phyloP scores from a whole-genome alignment of 23 red algal genomes.

The Gracilaria caudata region DNA sequence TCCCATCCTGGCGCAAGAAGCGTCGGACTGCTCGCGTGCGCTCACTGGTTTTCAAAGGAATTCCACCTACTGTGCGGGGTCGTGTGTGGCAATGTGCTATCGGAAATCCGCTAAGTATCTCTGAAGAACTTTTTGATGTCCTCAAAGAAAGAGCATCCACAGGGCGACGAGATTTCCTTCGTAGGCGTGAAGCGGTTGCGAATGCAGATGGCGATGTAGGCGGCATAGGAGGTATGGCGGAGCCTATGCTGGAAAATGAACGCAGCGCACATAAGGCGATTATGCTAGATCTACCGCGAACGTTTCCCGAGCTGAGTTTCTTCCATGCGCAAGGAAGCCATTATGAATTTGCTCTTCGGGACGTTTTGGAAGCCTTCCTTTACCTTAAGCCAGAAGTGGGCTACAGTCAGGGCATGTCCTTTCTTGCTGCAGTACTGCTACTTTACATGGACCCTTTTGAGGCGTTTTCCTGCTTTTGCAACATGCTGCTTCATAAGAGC shows the following conservation, averaged over 20 bases:
- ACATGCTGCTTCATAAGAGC: conserved; percentile 85
- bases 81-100: conserved; percentile 86
- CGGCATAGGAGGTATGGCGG: conserved; percentile 75
- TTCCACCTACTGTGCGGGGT: conserved; percentile 84
- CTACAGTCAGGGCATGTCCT: conserved; percentile 99
- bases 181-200: conserved; percentile 54
- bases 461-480: conserved; percentile 91
- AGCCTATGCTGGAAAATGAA: conserved; percentile 76
- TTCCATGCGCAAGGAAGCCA: conserved; percentile 89
- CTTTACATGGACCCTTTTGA: conserved; percentile 95
- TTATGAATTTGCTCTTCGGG: conserved; percentile 76
- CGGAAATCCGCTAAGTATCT: conserved; percentile 88
- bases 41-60: conserved; percentile 78
- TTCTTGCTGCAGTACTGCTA: conserved; percentile 88
- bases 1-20: conserved; percentile 86
- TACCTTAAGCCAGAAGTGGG: conserved; percentile 96
- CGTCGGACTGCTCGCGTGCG: conserved; percentile 73
- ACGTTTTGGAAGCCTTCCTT: conserved; percentile 91
- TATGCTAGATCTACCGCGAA: conserved; percentile 93
- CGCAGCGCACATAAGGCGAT: conserved; percentile 92
- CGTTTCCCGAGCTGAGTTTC: conserved; percentile 93
- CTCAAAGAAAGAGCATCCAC: conserved; percentile 85
- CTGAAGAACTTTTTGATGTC: conserved; percentile 84
- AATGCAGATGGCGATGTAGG: conserved; percentile 90
- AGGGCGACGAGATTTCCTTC: conserved; percentile 71